Evolutionary conservation across 2,329 filamentous ascomycete species (phyloP), one percentile per base, ranked within the genome.

Genomic region (Aspergillus sp.): DNA sequence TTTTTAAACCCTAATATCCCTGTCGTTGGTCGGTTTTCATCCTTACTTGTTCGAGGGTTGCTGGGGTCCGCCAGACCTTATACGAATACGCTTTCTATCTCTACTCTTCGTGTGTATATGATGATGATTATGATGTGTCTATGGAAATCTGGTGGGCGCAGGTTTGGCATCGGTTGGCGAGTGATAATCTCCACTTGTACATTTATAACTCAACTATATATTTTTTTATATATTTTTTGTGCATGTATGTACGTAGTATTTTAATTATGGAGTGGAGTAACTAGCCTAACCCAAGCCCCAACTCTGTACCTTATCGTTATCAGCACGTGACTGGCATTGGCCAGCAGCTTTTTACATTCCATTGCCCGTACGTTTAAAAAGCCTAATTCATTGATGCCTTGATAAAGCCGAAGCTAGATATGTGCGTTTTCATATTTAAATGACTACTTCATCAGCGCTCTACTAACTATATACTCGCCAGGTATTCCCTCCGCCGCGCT

Each of bases 401-500:
- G n/a, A 23, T 45, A 21, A 48, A 48, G 19, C 5, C 4, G 17
- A 33, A 14, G 35, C 4, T 15, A 23, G 39, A 52, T n/a, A 52
- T 52, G 49, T 52, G 39, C 21, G 35, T 4, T 23, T 17, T 43
- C 9, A n/a, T 17, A 17, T 33, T 8, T 3, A 14, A 19, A 31
- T 27, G 8, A 9, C 8, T 27, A 43, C 33, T 14, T 23, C 7
- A 9, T 15, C 12, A 24, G 14, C 37, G 15, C 41, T 41, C 8
- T n/a, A 19, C 49, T 57, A 41, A 49, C 37, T 23, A 21, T 40
- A 41, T 4, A 4, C 19, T 40, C 24, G 40, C 51, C 62, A 87
- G 84, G 84, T 82, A 80, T 75, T 77, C 78, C 63, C 75, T 88
- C 64, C 83, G 84, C 60, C 83, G 82, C 67, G 77, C 81, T 63